These are phyloP conservation scores for Barnettozyma vustinii DNA, from an alignment of 805 yeast species.

Conservation along the genomic window DNA sequence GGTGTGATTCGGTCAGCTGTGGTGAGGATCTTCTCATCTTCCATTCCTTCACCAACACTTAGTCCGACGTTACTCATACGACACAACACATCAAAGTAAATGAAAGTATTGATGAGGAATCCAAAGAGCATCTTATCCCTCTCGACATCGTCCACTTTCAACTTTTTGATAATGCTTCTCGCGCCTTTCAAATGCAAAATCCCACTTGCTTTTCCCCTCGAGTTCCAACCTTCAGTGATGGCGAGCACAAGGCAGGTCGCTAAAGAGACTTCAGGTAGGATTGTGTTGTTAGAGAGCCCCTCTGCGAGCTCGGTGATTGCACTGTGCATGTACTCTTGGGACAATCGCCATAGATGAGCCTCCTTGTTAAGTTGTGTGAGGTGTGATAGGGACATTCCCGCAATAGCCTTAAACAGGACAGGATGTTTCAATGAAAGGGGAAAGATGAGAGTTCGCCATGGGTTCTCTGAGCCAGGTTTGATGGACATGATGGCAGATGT, in stretches of 20 bases:
- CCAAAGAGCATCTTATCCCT: slow-evolving; percentile 15
- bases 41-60: slow-evolving; percentile 6
- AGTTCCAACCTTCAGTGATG: slow-evolving; percentile 64
- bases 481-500: slow-evolving; percentile 55
- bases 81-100: slow-evolving; percentile 62
- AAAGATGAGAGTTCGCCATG: slow-evolving; percentile 55
- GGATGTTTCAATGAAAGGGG: slow-evolving; percentile 53
- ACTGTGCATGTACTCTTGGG: slow-evolving; percentile 7
- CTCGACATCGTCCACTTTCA: slow-evolving; percentile 16
- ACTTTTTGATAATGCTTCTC: slow-evolving; percentile 48
- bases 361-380: slow-evolving; percentile 6
- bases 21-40: slow-evolving; percentile 13
- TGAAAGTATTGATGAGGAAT: slow-evolving; percentile 43
- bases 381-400: slow-evolving; percentile 65
- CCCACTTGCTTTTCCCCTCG: slow-evolving; percentile 54
- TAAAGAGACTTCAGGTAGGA: slow-evolving; percentile 61
- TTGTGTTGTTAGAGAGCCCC: slow-evolving; percentile 40
- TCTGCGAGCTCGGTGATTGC: slow-evolving; percentile 49
- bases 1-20: slow-evolving; percentile 1
- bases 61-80: slow-evolving; percentile 45
- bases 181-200: slow-evolving; percentile 68
- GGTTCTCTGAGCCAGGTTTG: slow-evolving; percentile 61
- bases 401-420: slow-evolving; percentile 55
- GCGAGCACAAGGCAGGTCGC: slow-evolving; percentile 61
- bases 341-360: background rate